Evolutionary conservation across 768 basidiomycete species (phyloP).

Genomic region (Paxillus involutus): DNA sequence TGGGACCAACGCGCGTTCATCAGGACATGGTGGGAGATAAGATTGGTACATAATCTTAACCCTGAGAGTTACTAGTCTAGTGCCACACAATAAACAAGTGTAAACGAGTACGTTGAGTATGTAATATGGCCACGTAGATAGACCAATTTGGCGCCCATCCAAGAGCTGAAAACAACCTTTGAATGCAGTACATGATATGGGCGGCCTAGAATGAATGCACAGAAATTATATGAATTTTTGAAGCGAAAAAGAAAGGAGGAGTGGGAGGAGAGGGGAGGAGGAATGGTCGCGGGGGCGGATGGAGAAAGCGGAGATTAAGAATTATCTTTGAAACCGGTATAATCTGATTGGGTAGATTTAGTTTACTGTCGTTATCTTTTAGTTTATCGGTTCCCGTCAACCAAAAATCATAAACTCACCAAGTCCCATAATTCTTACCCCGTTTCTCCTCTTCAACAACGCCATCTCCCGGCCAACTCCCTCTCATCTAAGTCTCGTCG

Average conservation of each 20-base stretch:
- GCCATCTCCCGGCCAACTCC: conserved; percentile 3
- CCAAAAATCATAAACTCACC: conserved; percentile 36
- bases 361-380: conserved; percentile 34
- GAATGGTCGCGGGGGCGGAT: conserved; percentile 1
- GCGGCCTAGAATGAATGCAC: not conserved
- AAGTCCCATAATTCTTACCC: conserved; percentile 18
- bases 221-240: conserved; percentile 1
- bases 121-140: conserved; percentile 29
- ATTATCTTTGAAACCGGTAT: conserved; percentile 28
- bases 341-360: conserved; percentile 38
- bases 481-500: not conserved
- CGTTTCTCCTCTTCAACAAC: conserved; percentile 27
- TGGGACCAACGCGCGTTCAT: no score
- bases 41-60: conserved; percentile 19
- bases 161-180: conserved; percentile 18
- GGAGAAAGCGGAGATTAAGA: conserved; percentile 11
- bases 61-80: conserved; percentile 20
- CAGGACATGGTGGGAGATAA: conserved; percentile 26
- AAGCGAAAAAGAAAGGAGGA: not conserved
- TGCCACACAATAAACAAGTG: conserved; percentile 26
- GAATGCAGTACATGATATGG: conserved; percentile 6
- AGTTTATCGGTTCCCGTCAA: conserved; percentile 38
- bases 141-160: conserved; percentile 25
- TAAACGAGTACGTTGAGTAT: conserved; percentile 23
- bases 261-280: not conserved